These are phyloP conservation scores for Diaporthe citri DNA, from an alignment of 2,329 filamentous ascomycete genomes.

Conservation along the genomic window DNA sequence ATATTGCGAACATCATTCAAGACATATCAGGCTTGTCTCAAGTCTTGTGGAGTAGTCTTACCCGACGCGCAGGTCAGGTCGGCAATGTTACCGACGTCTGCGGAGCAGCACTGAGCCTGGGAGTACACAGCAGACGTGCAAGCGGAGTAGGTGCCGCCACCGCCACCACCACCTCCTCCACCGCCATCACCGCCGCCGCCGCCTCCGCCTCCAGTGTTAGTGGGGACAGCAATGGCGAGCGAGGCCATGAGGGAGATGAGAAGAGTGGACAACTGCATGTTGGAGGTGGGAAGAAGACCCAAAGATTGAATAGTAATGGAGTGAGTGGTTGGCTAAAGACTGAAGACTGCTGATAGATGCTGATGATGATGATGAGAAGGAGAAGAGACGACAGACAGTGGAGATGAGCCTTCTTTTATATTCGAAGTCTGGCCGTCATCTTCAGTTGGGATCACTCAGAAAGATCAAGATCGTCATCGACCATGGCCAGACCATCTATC, in stretches of 20 bases:
- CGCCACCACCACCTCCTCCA: neutral
- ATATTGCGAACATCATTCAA: neutral
- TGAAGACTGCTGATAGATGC: constrained; percentile 9
- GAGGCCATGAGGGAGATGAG: constrained; percentile 36
- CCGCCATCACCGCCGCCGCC: constrained; percentile 11
- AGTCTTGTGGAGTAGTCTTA: neutral
- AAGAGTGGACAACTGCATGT: constrained; percentile 34
- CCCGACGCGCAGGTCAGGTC: constrained; percentile 31
- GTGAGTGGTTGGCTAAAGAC: constrained; percentile 17
- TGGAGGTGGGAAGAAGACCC: neutral
- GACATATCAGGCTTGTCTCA: neutral
- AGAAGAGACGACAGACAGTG: neutral
- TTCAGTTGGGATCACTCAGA: neutral
- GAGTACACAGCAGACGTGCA: constrained; percentile 19
- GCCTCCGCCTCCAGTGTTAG: neutral
- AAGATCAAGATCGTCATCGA: constrained; percentile 4
- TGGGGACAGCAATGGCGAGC: constrained; percentile 33
- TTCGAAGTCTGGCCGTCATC: neutral
- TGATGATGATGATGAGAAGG: constrained; percentile 5
- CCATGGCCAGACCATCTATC: neutral
- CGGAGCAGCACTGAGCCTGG: constrained; percentile 23
- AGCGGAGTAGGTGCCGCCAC: constrained; percentile 6
- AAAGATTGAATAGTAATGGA: neutral
- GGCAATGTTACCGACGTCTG: constrained; percentile 4
- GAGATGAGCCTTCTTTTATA: constrained; percentile 12